A percentile compares a stretch with the other conserved stretches of the same genome.
Conservation (phyloP, 805 yeast species). For the Saturnispora serradocipensis region DNA sequence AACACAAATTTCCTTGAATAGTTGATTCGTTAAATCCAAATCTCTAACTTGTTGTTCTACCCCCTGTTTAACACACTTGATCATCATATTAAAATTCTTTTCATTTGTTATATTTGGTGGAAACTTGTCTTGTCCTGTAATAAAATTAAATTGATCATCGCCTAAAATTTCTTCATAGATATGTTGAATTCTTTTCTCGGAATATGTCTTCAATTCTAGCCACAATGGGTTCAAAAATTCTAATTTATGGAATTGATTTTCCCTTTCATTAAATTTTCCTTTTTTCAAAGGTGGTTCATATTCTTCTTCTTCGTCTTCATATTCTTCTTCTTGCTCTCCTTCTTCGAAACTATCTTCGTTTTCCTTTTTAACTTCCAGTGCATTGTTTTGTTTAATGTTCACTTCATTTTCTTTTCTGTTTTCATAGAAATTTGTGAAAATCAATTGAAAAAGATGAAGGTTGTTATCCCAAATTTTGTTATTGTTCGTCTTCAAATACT, state of each 20-base stretch:
- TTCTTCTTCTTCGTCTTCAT: neutral
- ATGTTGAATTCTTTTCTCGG: conserved; percentile 11
- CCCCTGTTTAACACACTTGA: conserved; percentile 13
- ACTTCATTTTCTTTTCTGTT: conserved; percentile 9
- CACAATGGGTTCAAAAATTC: conserved; percentile 21
- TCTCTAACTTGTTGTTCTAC: conserved; percentile 16
- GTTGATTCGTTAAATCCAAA: conserved; percentile 20
- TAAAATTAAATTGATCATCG: conserved; percentile 20
- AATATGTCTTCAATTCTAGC: conserved; percentile 8
- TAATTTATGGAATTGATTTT: conserved; percentile 6
- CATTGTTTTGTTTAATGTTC: conserved; percentile 2
- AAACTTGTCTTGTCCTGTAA: conserved; percentile 10
- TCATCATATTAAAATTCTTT: conserved; percentile 9
- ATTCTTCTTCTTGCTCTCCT: neutral
- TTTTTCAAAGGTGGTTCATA: neutral
- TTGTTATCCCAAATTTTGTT: conserved; percentile 23
- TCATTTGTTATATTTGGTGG: conserved; percentile 5
- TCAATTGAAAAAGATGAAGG: conserved; percentile 21
- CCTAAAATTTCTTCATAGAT: conserved; percentile 17
- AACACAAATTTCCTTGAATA: conserved; percentile 37
- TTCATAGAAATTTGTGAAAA: conserved; percentile 18
- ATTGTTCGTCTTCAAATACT: conserved; percentile 14
- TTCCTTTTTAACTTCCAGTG: neutral
- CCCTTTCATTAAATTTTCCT: neutral
- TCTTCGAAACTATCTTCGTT: neutral